phyloP scores from a whole-genome alignment of 1,284 basidiomycete genomes.

The Cutaneotrichosporon spelunceum region DNA sequence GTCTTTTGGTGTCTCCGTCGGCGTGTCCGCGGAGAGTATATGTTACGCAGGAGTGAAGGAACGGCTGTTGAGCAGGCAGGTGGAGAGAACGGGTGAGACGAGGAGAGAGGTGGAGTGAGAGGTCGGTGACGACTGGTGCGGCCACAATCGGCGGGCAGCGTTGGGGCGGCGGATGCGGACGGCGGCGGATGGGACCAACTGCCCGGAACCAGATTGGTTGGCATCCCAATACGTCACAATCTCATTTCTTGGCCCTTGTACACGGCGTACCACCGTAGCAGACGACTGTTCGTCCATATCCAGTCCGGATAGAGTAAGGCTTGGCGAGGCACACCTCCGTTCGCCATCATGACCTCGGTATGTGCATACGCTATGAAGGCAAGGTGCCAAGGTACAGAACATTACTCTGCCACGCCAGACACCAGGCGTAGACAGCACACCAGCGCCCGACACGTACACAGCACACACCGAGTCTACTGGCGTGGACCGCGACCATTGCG shows the following conservation, averaged over 20 bases:
- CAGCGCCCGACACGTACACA: not conserved
- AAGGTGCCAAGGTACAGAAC: not conserved
- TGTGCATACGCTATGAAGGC: conserved; percentile 1
- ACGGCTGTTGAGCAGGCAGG: not conserved
- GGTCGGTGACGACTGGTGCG: no score
- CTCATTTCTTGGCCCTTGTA: no score
- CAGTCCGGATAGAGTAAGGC: no score
- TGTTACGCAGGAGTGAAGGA: not conserved
- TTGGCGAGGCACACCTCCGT: no score
- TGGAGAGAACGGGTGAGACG: not conserved
- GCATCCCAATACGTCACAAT: not conserved
- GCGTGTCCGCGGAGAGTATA: not conserved
- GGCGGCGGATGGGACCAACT: not conserved
- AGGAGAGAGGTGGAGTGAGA: not conserved
- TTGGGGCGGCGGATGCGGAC: not conserved
- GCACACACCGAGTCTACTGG: not conserved
- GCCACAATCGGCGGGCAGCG: not conserved
- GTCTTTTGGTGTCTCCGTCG: not conserved
- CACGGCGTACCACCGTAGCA: no score
- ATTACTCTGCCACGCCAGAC: not conserved
- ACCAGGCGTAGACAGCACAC: not conserved
- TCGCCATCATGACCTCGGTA: not conserved
- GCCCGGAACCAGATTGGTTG: not conserved
- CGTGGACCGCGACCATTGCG: conserved; percentile 5
- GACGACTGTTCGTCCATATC: no score